Conservation (phyloP, 2,329 filamentous ascomycete species). For the Fusarium kyushuense region DNA sequence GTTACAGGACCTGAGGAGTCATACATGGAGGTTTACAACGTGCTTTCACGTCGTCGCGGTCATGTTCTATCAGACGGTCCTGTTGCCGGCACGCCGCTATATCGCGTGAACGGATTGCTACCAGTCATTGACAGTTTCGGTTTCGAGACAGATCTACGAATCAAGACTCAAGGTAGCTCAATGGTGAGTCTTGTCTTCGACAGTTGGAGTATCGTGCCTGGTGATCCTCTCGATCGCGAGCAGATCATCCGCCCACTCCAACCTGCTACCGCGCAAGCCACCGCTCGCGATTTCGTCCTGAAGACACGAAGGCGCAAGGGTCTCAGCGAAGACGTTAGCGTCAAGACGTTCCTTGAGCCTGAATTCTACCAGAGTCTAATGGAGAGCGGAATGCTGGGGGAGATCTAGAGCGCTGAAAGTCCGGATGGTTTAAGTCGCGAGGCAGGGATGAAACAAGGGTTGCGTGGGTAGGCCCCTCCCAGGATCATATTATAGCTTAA, state of each 20-base stretch:
- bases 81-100: conserved; percentile 93
- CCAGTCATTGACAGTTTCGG: conserved; percentile 98
- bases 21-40: conserved; percentile 90
- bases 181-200: conserved; percentile 95
- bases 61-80: conserved; percentile 96
- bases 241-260: conserved; percentile 86
- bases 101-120: conserved; percentile 89
- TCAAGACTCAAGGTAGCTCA: conserved; percentile 93
- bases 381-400: conserved; percentile 87
- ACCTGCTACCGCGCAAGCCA: conserved; percentile 87
- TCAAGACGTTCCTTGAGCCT: conserved; percentile 95
- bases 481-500: conserved; percentile 26
- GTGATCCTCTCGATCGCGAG: conserved; percentile 91
- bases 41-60: conserved; percentile 86
- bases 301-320: conserved; percentile 96
- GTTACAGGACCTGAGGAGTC: conserved; percentile 94
- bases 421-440: conserved; percentile 9
- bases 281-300: conserved; percentile 93
- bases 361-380: conserved; percentile 90
- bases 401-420: conserved; percentile 47
- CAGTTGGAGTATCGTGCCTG: conserved; percentile 94
- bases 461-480: conserved; percentile 20
- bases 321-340: conserved; percentile 92
- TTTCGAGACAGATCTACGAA: conserved; percentile 96
- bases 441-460: conserved; percentile 24